Evolutionary conservation across 192 early-diverging fungal genomes (phyloP).

Genomic region (Funneliformis mosseae): DNA sequence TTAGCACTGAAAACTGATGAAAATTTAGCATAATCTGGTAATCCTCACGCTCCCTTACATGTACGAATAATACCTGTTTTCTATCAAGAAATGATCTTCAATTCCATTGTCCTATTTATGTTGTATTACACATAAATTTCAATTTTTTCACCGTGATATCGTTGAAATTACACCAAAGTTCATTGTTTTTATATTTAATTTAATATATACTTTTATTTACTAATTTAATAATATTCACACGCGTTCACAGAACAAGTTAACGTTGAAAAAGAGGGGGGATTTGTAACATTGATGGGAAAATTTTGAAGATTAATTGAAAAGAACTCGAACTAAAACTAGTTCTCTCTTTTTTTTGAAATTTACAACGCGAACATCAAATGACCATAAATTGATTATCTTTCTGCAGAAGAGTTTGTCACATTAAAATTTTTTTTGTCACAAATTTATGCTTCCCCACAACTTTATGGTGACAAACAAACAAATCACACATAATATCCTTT

Average conservation of each 20-base stretch:
- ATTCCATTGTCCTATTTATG: neutral
- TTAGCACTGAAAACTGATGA: neutral
- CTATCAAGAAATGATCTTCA: neutral
- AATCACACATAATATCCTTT: neutral
- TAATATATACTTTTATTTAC: neutral
- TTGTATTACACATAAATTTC: neutral
- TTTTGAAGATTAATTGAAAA: neutral
- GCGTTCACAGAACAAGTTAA: neutral
- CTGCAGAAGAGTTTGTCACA: neutral
- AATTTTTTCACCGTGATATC: neutral
- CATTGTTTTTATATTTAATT: neutral
- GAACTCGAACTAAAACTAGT: neutral
- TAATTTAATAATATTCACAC: too few species aligned
- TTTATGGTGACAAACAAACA: neutral
- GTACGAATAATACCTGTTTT: neutral
- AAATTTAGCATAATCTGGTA: neutral
- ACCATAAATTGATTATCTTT: neutral
- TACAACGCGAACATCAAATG: neutral
- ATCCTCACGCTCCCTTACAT: neutral
- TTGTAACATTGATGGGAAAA: neutral
- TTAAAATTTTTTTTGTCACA: neutral
- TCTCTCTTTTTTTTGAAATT: neutral
- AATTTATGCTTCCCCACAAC: neutral
- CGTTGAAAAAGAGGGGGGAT: too few species aligned
- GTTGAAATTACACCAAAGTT: neutral